Conservation (phyloP, 495 filamentous ascomycete species). For the Talaromyces liani region DNA sequence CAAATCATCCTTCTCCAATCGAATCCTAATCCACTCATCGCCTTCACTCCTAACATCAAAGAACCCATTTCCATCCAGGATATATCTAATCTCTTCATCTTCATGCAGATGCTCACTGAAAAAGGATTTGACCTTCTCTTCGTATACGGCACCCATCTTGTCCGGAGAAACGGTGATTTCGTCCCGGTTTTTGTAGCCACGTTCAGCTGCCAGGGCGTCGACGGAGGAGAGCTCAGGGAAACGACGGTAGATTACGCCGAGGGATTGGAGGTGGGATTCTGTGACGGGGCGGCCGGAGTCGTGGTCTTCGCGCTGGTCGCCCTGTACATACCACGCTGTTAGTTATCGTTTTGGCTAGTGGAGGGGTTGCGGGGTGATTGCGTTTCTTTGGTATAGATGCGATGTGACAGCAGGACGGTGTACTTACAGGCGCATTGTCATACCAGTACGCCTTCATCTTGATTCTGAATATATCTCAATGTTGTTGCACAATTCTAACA, state of each 20-base stretch:
- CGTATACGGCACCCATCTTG: constrained; percentile 72
- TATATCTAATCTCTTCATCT: constrained; percentile 98
- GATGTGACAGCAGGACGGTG: background rate
- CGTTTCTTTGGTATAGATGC: no score
- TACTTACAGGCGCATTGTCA: constrained; percentile 67
- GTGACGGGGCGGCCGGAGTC: constrained; percentile 58
- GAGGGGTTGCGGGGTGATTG: constrained; percentile 1
- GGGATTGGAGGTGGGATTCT: constrained; percentile 51
- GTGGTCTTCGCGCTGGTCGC: constrained; percentile 87
- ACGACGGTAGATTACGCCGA: constrained; percentile 75
- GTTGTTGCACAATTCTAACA: background rate
- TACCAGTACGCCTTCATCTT: constrained; percentile 79
- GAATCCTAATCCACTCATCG: constrained; percentile 83
- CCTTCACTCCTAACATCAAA: constrained; percentile 75
- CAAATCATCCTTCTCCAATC: constrained; percentile 62
- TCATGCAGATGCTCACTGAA: constrained; percentile 86
- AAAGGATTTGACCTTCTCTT: constrained; percentile 91
- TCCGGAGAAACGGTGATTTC: constrained; percentile 82
- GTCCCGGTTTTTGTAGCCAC: constrained; percentile 92
- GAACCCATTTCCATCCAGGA: constrained; percentile 81
- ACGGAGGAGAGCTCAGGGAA: constrained; percentile 57
- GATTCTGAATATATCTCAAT: constrained; percentile 13
- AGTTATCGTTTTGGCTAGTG: constrained; percentile 8
- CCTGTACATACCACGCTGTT: constrained; percentile 38
- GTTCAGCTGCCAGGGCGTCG: constrained; percentile 61